Conservation (phyloP, 176 grass and related monocot genomes). For the Metroxylon sagu region DNA sequence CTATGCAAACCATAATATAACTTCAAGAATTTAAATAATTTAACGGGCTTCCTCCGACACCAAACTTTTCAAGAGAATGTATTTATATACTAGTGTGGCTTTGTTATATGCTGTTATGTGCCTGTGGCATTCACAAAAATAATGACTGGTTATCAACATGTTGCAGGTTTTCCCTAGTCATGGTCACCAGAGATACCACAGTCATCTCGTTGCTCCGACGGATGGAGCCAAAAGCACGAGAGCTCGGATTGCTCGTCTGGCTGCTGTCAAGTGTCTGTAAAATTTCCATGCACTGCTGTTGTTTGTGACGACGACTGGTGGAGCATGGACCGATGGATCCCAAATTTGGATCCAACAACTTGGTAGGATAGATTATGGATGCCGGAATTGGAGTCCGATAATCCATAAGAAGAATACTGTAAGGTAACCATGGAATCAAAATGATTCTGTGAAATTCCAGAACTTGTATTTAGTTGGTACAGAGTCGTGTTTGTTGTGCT, state of each 20-base stretch:
- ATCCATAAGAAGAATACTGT: background rate
- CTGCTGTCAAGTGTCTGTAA: background rate
- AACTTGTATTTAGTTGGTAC: background rate
- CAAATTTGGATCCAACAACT: background rate
- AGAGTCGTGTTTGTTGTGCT: background rate
- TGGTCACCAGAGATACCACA: slow-evolving; percentile 61
- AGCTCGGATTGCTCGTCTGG: background rate
- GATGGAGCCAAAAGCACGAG: slow-evolving; percentile 42
- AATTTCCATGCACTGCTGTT: background rate
- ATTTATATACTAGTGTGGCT: no score
- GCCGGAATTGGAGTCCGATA: slow-evolving; percentile 9
- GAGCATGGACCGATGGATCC: slow-evolving; percentile 5
- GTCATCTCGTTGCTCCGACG: slow-evolving; percentile 42
- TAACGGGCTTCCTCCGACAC: no score
- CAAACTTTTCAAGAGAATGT: no score
- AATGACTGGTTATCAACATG: background rate
- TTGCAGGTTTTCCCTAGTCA: slow-evolving; percentile 59
- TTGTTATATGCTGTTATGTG: no score
- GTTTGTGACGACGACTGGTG: background rate
- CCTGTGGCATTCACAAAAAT: no score
- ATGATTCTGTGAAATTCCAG: background rate
- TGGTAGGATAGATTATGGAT: background rate
- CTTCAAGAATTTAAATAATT: no score
- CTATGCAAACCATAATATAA: no score
- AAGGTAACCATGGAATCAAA: background rate